Base-by-base conservation (phyloP, 106 monocot species). In the Dactylorhiza incarnata region DNA sequence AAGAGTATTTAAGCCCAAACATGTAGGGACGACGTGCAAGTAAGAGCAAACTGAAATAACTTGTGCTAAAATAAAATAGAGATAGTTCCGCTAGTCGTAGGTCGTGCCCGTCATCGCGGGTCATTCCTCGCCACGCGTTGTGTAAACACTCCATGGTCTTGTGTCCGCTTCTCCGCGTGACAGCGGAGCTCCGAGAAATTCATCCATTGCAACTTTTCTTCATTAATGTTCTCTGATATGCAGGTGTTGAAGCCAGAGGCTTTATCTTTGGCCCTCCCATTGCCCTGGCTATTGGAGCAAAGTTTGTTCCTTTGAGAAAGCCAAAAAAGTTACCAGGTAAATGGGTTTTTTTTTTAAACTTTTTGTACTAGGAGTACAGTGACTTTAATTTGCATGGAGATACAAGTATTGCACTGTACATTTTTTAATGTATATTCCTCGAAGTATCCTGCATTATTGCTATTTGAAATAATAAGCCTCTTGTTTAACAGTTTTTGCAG, bases 221-320 rank as follows among this genome's bases (percentile, higher is more conserved):
- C 26, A 29, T 65, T 43, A 15, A 16, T 80, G 43, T 82, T 63
- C 9, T 65, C 9, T 76, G 46, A 53, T 47, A 45, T 25, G 8
- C 74, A 93, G 89, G 92, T 77, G 56, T 89, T 70, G 92, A 93
- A 87, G 92, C 92, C 75, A 85, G 92, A 78, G 92, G 92, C 14
- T 93, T 93, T 52, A 93, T 93, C 68, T 93, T 93, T 80, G 92
- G 92, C 7, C 84, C 89, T 10, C 89, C 92, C 4, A 89, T 93
- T 84, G 92, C 92, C 17, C 81, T 93, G 51, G 92, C 92, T 15
- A 85, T 93, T 63, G 92, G 89, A 63, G 89, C 92, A 85, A 93
- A 93, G 59, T 93, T 93, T 84, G 92, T 93, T 4, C 92, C 92
- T 9, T 55, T 93, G 87, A 89, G 92, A 78, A 93, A 93, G 62